phyloP scores from a whole-genome alignment of 768 basidiomycete genomes.

The Suillus sp. region DNA sequence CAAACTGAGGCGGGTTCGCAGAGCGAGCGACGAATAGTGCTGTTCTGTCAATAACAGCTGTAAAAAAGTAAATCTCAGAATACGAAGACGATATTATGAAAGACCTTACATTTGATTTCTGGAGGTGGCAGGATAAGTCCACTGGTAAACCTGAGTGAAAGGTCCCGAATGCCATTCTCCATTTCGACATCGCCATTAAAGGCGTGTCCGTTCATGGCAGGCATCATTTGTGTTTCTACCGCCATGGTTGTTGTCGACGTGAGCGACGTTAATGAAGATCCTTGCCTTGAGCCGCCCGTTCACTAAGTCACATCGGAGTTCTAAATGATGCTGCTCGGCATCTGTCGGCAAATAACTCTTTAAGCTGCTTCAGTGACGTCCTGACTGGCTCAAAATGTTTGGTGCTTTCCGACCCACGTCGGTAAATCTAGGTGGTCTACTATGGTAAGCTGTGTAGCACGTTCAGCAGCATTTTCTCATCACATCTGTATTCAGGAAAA shows the following conservation, averaged over 20 bases:
- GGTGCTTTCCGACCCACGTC: slow-evolving; percentile 80
- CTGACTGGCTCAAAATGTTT: slow-evolving; percentile 56
- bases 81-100: slow-evolving; percentile 7
- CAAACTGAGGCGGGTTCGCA: slow-evolving; percentile 90
- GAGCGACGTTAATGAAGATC: slow-evolving; percentile 1
- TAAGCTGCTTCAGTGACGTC: slow-evolving; percentile 4
- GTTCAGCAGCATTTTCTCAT: not conserved
- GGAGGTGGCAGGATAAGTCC: slow-evolving; percentile 96
- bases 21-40: slow-evolving; percentile 90
- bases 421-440: slow-evolving; percentile 71
- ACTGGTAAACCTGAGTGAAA: slow-evolving; percentile 59
- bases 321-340: slow-evolving; percentile 28
- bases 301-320: slow-evolving; percentile 26
- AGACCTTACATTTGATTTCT: slow-evolving; percentile 83
- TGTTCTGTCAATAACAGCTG: slow-evolving; percentile 95
- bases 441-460: slow-evolving; percentile 61
- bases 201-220: slow-evolving; percentile 42
- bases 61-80: slow-evolving; percentile 17
- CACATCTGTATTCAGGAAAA: slow-evolving; percentile 67
- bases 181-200: slow-evolving; percentile 46
- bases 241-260: slow-evolving; percentile 45
- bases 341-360: slow-evolving; percentile 22
- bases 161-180: slow-evolving; percentile 37
- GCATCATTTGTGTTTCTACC: slow-evolving; percentile 43
- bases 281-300: not conserved